Evolutionary conservation across 2,329 filamentous ascomycete genomes (phyloP), one percentile per base, ranked within the genome.

Genomic region (Macrophomina phaseolina): DNA sequence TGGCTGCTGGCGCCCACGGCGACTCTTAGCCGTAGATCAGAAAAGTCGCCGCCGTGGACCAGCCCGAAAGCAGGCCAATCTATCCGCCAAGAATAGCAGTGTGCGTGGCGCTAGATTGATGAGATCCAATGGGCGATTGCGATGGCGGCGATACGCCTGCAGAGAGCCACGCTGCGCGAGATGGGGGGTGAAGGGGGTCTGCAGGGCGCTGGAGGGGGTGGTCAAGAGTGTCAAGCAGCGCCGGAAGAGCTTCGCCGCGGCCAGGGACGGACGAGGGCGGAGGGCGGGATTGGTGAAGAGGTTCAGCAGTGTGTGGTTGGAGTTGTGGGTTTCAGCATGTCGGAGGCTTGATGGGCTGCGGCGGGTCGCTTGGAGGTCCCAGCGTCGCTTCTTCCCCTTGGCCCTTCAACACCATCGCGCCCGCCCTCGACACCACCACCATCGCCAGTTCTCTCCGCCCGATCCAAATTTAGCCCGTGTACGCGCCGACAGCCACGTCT

Each of bases 321-420:
- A 28, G 53, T 16, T 36, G 32, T 9, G n/a, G 55, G 58, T 62
- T 62, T 62, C 42, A 62, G 58, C 30, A 18, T 62, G 58, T 62
- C 58, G 30, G 45, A 38, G n/a, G 45, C 12, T 12, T 36, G 12
- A 16, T 32, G 28, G 49, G 28, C 12, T 6, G 58, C 58, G 18
- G 45, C 40, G 52, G 52, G 16, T 55, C 52, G 52, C 52, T 55
- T 38, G 23, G 52, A 36, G 52, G 52, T 14, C 52, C 52, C 30
- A 16, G 58, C 58, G 45, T 45, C 42, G 36, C 38, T 11, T 5
- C n/a, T 18, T 12, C 38, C 8, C 56, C 36, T 12, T 38, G 36
- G 23, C 38, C 36, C 56, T 23, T 49, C 58, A 62, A 49, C 58
- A 62, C 42, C 58, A 62, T 38, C 18, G 28, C 56, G 18, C 40